Percentiles rank a stretch among this genome's conserved stretches.
Evolutionary conservation across 2,329 filamentous ascomycete species (phyloP).

Genomic region (Juglanconis oblonga): DNA sequence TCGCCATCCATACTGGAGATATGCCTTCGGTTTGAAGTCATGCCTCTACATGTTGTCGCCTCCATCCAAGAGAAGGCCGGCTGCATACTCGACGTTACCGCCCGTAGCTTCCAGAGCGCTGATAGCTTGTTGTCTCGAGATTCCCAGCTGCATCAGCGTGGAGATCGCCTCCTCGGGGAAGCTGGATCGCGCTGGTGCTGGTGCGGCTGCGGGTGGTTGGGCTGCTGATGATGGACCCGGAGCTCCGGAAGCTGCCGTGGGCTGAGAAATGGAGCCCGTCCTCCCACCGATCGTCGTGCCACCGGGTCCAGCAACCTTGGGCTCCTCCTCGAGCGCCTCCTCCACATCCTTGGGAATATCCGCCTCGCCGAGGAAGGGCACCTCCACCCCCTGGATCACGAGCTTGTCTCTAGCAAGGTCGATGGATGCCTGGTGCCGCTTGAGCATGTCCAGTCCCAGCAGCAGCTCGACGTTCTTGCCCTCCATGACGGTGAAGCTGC

Average conservation of each 20-base stretch:
- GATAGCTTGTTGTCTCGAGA: slow-evolving; percentile 71
- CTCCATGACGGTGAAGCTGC: slow-evolving; percentile 99
- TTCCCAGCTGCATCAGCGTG: slow-evolving; percentile 74
- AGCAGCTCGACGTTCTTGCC: slow-evolving; percentile 94
- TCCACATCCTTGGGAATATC: slow-evolving; percentile 88
- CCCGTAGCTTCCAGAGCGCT: slow-evolving; percentile 77
- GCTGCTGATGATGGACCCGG: slow-evolving; percentile 22
- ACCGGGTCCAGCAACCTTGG: slow-evolving; percentile 77
- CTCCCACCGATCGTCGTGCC: slow-evolving; percentile 85
- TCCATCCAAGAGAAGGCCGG: slow-evolving; percentile 67
- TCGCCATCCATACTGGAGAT: slow-evolving; percentile 3
- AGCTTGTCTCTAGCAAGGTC: slow-evolving; percentile 83
- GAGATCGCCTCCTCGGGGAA: slow-evolving; percentile 67
- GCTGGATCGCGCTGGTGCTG: slow-evolving; percentile 20
- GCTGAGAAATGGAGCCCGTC: slow-evolving; percentile 67
- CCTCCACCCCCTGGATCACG: slow-evolving; percentile 82
- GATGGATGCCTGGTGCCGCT: slow-evolving; percentile 89
- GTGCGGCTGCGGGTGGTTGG: slow-evolving; percentile 19
- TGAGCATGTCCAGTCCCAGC: slow-evolving; percentile 93
- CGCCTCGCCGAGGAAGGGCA: slow-evolving; percentile 86
- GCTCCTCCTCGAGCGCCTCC: slow-evolving; percentile 71
- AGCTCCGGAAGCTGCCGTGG: slow-evolving; percentile 37
- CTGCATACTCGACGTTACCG: slow-evolving; percentile 87
- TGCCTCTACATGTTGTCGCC: slow-evolving; percentile 22
- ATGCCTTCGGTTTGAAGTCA: slow-evolving; percentile 21